Percentiles rank a stretch among this genome's conserved stretches.
phyloP scores from a whole-genome alignment of 306 rosid species.

The Lablab purpureus region DNA sequence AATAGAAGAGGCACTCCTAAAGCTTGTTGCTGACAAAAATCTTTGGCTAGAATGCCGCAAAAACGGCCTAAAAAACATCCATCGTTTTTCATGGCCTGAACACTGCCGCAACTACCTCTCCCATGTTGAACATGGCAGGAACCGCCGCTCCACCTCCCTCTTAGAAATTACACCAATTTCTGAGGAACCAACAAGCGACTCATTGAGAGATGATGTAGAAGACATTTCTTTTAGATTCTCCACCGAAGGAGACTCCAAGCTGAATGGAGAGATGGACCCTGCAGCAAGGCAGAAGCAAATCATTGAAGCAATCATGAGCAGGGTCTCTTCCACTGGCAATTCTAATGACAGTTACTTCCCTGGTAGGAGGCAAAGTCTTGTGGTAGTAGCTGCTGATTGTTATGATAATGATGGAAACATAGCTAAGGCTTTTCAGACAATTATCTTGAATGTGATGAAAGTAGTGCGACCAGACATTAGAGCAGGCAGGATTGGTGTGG shows the following conservation, averaged over 20 bases:
- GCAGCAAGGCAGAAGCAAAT: conserved; percentile 76
- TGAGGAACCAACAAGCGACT: conserved; percentile 85
- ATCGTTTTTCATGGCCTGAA: conserved; percentile 85
- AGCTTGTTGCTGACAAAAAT: conserved; percentile 78
- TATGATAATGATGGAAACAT: conserved; percentile 61
- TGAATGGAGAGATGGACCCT: conserved; percentile 59
- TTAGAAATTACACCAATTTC: conserved; percentile 63
- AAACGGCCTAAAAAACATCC: conserved; percentile 82
- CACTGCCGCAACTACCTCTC: conserved; percentile 88
- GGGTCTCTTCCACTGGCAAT: conserved; percentile 54
- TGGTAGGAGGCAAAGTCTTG: conserved; percentile 71
- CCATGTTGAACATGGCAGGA: conserved; percentile 69
- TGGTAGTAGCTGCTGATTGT: conserved; percentile 73
- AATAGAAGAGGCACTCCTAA: conserved; percentile 79
- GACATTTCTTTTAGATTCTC: conserved; percentile 83
- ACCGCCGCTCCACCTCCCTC: conserved; percentile 67
- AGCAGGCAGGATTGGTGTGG: conserved; percentile 62
- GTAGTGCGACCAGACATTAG: conserved; percentile 52
- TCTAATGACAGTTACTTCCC: conserved; percentile 60
- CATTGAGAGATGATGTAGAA: conserved; percentile 76
- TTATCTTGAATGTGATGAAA: conserved; percentile 58
- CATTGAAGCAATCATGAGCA: conserved; percentile 69
- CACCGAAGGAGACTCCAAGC: conserved; percentile 65
- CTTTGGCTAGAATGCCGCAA: conserved; percentile 83
- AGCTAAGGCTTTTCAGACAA: conserved; percentile 50